phyloP scores from a whole-genome alignment of 2,329 filamentous ascomycete species.

The Plectosphaerella sp. region DNA sequence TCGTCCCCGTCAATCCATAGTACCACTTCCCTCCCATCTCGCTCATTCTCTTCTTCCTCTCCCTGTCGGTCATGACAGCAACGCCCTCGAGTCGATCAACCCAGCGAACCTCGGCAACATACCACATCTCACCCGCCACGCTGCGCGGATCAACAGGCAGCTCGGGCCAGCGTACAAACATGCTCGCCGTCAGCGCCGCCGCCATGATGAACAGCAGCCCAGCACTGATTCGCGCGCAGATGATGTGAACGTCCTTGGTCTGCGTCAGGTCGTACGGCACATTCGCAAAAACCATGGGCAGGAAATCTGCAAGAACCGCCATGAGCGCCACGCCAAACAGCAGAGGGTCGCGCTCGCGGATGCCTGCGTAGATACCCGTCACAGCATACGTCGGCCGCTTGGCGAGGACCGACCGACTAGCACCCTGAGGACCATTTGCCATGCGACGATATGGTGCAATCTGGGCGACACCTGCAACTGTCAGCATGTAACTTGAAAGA shows the following conservation, averaged over 20 bases:
- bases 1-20: not conserved
- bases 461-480: constrained; percentile 34
- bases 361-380: constrained; percentile 33
- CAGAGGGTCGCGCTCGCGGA: constrained; percentile 31
- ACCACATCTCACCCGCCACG: constrained; percentile 40
- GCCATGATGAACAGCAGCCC: constrained; percentile 38
- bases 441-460: constrained; percentile 40
- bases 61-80: not conserved
- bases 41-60: constrained; percentile 5
- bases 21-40: constrained; percentile 1
- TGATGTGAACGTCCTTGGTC: constrained; percentile 29
- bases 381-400: constrained; percentile 39
- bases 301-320: constrained; percentile 41
- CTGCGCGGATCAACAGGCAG: constrained; percentile 44
- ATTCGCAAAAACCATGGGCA: constrained; percentile 45
- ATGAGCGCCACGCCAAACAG: constrained; percentile 34
- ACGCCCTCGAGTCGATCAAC: constrained; percentile 11
- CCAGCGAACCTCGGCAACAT: constrained; percentile 21
- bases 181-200: constrained; percentile 29
- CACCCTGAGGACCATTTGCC: constrained; percentile 23
- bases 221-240: constrained; percentile 34
- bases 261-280: constrained; percentile 41
- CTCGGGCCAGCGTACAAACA: constrained; percentile 36
- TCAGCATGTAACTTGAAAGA: not conserved
- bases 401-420: constrained; percentile 34